phyloP scores from a whole-genome alignment of 441 rosid genomes.

The Syzygium malaccense region DNA sequence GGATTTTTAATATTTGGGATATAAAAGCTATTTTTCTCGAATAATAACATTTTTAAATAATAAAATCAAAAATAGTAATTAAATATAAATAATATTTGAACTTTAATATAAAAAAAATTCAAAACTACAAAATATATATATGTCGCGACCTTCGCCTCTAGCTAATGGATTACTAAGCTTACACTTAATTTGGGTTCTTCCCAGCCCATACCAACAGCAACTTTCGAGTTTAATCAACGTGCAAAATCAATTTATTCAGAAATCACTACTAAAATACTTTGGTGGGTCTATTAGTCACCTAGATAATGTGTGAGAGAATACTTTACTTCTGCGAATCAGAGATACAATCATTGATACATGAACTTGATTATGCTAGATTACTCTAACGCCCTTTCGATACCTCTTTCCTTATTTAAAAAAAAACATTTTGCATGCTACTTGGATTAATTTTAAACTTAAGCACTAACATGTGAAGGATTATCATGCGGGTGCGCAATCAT shows the following conservation, averaged over 20 bases:
- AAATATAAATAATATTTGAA: neutral
- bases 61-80: neutral
- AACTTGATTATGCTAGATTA: neutral
- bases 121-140: no score
- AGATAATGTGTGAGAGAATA: neutral
- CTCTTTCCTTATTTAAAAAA: neutral
- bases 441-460: neutral
- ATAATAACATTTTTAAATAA: no score
- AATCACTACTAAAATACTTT: fast-evolving
- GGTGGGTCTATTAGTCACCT: neutral
- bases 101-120: no score
- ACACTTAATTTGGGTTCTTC: no score
- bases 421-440: neutral
- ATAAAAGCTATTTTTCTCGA: no score
- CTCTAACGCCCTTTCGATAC: no score
- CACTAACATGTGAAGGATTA: neutral
- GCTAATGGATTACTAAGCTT: no score
- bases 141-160: no score
- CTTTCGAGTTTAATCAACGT: no score
- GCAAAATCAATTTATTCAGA: no score
- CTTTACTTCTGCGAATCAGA: neutral
- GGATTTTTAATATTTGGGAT: neutral
- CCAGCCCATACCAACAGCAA: no score
- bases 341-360: neutral
- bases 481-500: neutral